phyloP scores from a whole-genome alignment of 345 rosid species.

The Populus davidiana region DNA sequence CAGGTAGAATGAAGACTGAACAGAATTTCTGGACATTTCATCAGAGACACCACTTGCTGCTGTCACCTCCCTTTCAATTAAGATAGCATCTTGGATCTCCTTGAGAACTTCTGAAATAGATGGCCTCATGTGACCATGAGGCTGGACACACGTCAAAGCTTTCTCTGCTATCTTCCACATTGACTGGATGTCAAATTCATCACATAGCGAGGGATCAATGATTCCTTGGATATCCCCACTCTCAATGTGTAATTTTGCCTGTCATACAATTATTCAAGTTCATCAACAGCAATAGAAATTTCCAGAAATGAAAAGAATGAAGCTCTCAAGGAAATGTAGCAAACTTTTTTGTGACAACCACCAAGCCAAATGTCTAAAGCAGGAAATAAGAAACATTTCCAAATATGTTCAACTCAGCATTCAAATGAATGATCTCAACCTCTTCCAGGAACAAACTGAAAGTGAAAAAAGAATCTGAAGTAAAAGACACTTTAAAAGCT shows the following conservation, averaged over 20 bases:
- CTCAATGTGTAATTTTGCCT: constrained; percentile 94
- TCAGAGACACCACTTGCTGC: constrained; percentile 58
- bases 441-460: not conserved
- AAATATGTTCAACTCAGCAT: not conserved
- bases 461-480: not conserved
- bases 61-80: constrained; percentile 63
- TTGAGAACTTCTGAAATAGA: constrained; percentile 89
- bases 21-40: constrained; percentile 65
- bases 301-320: not conserved
- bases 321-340: not conserved
- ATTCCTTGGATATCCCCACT: constrained; percentile 89
- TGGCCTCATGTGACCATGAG: constrained; percentile 93
- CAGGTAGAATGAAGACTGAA: constrained; percentile 61
- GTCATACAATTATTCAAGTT: constrained; percentile 5
- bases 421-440: not conserved
- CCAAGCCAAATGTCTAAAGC: too few relatives aligned
- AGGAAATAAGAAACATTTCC: not conserved
- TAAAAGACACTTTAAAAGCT: not conserved
- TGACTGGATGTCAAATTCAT: constrained; percentile 82
- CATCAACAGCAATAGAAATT: not conserved
- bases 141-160: constrained; percentile 82
- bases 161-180: constrained; percentile 99
- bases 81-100: constrained; percentile 88
- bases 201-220: constrained; percentile 62
- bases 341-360: not conserved